Conservation (phyloP, 1,284 basidiomycete genomes). For the Moesziomyces antarcticus region DNA sequence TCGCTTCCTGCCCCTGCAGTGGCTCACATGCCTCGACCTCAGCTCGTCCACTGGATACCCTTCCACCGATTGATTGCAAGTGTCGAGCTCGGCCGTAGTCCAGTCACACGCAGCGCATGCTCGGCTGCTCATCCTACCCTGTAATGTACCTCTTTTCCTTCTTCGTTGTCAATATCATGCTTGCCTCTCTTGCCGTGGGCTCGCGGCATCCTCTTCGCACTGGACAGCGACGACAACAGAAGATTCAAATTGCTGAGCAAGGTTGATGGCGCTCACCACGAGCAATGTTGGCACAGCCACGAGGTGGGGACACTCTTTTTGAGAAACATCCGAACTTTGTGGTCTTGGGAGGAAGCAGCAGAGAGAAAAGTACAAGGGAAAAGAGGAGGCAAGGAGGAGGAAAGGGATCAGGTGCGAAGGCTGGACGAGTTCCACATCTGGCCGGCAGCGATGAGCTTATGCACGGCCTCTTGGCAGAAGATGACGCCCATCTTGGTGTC, state of each 20-base stretch:
- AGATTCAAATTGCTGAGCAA: too few relatives aligned
- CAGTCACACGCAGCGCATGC: neutral
- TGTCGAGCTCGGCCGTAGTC: constrained; percentile 2
- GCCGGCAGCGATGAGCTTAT: constrained; percentile 50
- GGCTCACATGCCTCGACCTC: too few relatives aligned
- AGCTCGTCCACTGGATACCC: constrained; percentile 27
- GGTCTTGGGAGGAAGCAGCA: too few relatives aligned
- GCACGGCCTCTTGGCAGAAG: constrained; percentile 54
- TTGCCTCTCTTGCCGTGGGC: constrained; percentile 30
- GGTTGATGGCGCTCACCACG: neutral
- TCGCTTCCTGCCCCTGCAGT: constrained; percentile 3
- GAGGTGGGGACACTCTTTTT: too few relatives aligned
- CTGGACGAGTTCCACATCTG: constrained; percentile 37
- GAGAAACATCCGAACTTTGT: too few relatives aligned
- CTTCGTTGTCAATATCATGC: constrained; percentile 33
- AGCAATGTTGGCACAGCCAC: neutral
- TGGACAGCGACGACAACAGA: too few relatives aligned
- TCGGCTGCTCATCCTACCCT: constrained; percentile 14
- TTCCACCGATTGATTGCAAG: constrained; percentile 10
- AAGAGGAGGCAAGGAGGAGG: neutral
- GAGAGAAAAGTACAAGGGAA: too few relatives aligned
- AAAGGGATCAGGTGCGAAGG: neutral
- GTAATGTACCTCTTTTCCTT: constrained; percentile 27
- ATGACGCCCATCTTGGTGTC: constrained; percentile 46
- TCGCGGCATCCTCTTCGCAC: constrained; percentile 19